These are phyloP conservation scores for Emergomyces africanus DNA, from an alignment of 2,329 filamentous ascomycete species.

Conservation along the genomic window DNA sequence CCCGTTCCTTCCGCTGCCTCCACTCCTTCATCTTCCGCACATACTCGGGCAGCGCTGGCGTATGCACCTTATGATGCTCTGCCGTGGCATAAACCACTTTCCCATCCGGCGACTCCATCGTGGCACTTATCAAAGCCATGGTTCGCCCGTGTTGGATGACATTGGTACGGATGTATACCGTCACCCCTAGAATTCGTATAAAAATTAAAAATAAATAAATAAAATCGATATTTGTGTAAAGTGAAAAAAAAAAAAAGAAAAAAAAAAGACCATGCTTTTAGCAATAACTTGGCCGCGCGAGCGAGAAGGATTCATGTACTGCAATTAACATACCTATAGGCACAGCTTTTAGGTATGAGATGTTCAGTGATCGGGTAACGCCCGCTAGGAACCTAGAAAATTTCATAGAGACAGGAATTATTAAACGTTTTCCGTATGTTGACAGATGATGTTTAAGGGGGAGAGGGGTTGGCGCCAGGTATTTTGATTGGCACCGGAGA, in stretches of 20 bases:
- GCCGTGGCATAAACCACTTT: slow-evolving; percentile 37
- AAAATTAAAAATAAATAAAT: too few species aligned
- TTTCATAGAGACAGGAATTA: background rate
- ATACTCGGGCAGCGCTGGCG: slow-evolving; percentile 30
- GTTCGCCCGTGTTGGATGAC: slow-evolving; percentile 37
- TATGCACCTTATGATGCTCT: slow-evolving; percentile 41
- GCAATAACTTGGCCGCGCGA: too few species aligned
- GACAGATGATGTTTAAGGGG: background rate
- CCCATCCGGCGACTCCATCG: slow-evolving; percentile 38
- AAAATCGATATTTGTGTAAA: too few species aligned
- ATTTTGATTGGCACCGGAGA: background rate
- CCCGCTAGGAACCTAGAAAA: slow-evolving; percentile 35
- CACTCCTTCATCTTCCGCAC: slow-evolving; percentile 8
- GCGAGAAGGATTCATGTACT: background rate
- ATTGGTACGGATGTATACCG: slow-evolving; percentile 30
- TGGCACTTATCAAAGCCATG: slow-evolving; percentile 40
- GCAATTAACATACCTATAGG: slow-evolving; percentile 27
- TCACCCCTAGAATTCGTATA: slow-evolving; percentile 23
- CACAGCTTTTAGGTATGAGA: slow-evolving; percentile 40
- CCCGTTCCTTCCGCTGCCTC: background rate
- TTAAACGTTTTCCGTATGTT: background rate
- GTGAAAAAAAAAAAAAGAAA: too few species aligned
- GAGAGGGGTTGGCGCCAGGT: too few species aligned
- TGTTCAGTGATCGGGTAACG: slow-evolving; percentile 37
- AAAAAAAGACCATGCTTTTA: too few species aligned